phyloP scores from a whole-genome alignment of 768 basidiomycete species.

The Termitomyces sp. region DNA sequence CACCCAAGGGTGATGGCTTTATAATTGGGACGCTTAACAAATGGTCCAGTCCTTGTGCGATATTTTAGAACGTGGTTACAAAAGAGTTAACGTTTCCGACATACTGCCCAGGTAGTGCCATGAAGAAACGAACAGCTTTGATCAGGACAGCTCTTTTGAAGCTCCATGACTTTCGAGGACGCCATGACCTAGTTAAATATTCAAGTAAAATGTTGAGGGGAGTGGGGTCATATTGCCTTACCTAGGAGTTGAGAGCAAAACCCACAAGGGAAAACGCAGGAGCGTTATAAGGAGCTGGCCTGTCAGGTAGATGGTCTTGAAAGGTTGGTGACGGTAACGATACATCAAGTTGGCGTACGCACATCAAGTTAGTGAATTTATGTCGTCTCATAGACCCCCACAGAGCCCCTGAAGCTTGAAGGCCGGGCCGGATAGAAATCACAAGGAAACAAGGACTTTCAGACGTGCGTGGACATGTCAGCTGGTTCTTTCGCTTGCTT shows the following conservation, averaged over 20 bases:
- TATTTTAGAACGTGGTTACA: background rate
- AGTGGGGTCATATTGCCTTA: conserved; percentile 8
- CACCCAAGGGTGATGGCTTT: conserved; percentile 36
- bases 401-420: no score
- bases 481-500: background rate
- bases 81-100: background rate
- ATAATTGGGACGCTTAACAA: conserved; percentile 31
- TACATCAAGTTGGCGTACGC: conserved; percentile 22
- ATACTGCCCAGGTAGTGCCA: conserved; percentile 23
- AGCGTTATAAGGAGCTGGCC: conserved; percentile 37
- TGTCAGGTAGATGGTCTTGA: conserved; percentile 44
- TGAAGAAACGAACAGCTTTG: conserved; percentile 29
- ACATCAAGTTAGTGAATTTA: background rate
- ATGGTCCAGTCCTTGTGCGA: conserved; percentile 30
- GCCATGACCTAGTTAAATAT: conserved; percentile 28
- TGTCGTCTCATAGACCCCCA: background rate
- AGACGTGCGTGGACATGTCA: background rate
- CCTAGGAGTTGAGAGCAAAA: conserved; percentile 36
- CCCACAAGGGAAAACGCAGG: conserved; percentile 47
- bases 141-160: conserved; percentile 35
- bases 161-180: conserved; percentile 46
- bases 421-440: background rate
- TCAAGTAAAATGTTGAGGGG: background rate
- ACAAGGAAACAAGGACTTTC: background rate
- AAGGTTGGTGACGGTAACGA: conserved; percentile 39